phyloP scores from a whole-genome alignment of 1,284 basidiomycete genomes.

The Fomitopsis palustris region DNA sequence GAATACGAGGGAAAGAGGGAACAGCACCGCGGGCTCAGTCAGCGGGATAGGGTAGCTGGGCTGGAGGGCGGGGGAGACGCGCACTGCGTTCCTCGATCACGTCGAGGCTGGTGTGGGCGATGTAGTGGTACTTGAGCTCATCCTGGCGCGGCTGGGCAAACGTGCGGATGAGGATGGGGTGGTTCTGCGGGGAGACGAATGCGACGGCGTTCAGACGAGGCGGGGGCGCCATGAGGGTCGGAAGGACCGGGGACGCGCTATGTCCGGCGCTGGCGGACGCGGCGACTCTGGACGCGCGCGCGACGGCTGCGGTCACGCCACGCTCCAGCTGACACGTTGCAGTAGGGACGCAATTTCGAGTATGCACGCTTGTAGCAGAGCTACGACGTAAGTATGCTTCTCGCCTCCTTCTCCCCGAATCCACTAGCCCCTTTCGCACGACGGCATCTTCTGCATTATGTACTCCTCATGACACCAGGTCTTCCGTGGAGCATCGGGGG shows the following conservation, averaged over 20 bases:
- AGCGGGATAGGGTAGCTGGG: neutral
- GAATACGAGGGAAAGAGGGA: constrained; percentile 4
- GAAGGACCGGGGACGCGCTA: too few species aligned
- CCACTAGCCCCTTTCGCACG: neutral
- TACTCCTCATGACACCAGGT: neutral
- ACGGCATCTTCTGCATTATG: neutral
- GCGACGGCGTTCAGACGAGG: constrained; percentile 73
- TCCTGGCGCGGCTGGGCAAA: constrained; percentile 56
- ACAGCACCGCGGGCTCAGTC: constrained; percentile 1
- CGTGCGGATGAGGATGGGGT: constrained; percentile 72
- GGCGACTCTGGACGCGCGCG: too few species aligned
- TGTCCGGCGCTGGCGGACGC: too few species aligned
- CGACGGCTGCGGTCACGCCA: neutral
- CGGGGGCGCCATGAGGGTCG: constrained; percentile 50
- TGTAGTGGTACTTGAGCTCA: constrained; percentile 78
- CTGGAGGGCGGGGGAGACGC: constrained; percentile 10
- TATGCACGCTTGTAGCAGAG: too few species aligned
- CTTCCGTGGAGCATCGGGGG: neutral
- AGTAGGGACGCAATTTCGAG: too few species aligned
- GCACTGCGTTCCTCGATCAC: constrained; percentile 71
- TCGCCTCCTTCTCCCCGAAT: neutral
- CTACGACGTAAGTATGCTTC: too few species aligned
- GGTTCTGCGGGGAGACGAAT: constrained; percentile 77
- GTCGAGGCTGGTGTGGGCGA: constrained; percentile 78
- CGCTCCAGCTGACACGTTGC: too few species aligned